These are phyloP conservation scores for Selenicereus undatus DNA, from an alignment of 148 eudicot genomes.

Conservation along the genomic window DNA sequence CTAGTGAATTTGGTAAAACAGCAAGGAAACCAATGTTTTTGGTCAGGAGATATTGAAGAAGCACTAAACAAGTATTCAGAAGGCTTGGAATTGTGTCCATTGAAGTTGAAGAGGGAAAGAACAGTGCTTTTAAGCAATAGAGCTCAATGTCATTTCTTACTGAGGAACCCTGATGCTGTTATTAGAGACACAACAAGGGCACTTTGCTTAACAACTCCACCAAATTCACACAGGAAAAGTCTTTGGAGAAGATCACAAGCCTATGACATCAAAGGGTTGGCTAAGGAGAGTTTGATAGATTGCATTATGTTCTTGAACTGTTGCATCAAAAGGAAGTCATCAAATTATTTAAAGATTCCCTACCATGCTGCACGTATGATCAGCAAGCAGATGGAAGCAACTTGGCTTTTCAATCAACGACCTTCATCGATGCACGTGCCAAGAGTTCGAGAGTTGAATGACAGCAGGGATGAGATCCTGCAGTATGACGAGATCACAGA, in stretches of 20 bases:
- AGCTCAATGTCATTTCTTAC: conserved; percentile 54
- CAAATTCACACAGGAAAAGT: conserved; percentile 56
- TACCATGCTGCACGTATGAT: conserved; percentile 56
- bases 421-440: not conserved
- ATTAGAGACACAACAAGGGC: conserved; percentile 68
- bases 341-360: conserved; percentile 35
- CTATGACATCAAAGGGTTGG: conserved; percentile 67
- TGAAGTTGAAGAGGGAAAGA: conserved; percentile 52
- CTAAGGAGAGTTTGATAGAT: conserved; percentile 68
- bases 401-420: conserved; percentile 43
- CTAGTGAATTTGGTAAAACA: conserved; percentile 38
- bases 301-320: conserved; percentile 55
- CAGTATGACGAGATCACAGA: not conserved
- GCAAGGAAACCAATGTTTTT: conserved; percentile 48
- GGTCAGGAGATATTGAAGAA: conserved; percentile 38
- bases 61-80: conserved; percentile 46
- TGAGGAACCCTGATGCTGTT: conserved; percentile 40
- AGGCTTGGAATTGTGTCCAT: conserved; percentile 52
- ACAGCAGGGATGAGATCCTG: not conserved
- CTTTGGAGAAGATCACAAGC: conserved; percentile 82
- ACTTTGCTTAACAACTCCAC: conserved; percentile 48
- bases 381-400: conserved; percentile 60
- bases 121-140: conserved; percentile 59
- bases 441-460: conserved; percentile 2
- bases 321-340: conserved; percentile 13